Evolutionary conservation across 345 rosid species (phyloP).

Genomic region (Syzygium oleosum): DNA sequence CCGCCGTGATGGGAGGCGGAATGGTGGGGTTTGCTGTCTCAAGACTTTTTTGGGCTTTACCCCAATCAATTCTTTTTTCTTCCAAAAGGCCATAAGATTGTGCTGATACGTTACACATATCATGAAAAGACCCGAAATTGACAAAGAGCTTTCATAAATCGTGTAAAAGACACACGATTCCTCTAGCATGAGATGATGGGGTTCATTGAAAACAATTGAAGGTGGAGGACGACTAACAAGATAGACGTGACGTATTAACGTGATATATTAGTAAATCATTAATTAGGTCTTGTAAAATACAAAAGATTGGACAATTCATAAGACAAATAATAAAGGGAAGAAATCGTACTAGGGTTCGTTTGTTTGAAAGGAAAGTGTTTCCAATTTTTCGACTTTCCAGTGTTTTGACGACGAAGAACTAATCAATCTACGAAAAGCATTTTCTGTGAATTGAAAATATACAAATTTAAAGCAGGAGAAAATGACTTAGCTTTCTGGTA

Average conservation of each 20-base stretch:
- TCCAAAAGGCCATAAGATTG: neutral
- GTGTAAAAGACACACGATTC: neutral
- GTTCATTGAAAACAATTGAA: too few relatives aligned
- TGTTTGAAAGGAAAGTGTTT: too few relatives aligned
- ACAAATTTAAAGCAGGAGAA: too few relatives aligned
- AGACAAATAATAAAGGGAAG: neutral
- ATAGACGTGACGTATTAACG: neutral
- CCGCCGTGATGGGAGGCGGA: neutral
- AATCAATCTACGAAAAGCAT: too few relatives aligned
- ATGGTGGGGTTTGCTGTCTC: neutral
- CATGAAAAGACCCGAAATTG: neutral
- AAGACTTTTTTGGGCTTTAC: neutral
- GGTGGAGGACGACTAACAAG: fast-evolving
- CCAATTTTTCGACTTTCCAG: too few relatives aligned
- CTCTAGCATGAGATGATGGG: neutral
- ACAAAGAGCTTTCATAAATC: neutral
- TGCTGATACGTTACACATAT: neutral
- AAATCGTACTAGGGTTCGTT: too few relatives aligned
- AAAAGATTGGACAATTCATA: neutral
- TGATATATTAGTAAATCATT: too few relatives aligned
- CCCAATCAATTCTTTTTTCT: neutral
- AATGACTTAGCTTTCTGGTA: too few relatives aligned
- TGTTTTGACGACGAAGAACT: too few relatives aligned
- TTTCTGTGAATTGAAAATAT: too few relatives aligned
- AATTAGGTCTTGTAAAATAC: too few relatives aligned